These are phyloP conservation scores for Yamadazyma sp. DNA, from an alignment of 1,139 yeast genomes.

Conservation along the genomic window DNA sequence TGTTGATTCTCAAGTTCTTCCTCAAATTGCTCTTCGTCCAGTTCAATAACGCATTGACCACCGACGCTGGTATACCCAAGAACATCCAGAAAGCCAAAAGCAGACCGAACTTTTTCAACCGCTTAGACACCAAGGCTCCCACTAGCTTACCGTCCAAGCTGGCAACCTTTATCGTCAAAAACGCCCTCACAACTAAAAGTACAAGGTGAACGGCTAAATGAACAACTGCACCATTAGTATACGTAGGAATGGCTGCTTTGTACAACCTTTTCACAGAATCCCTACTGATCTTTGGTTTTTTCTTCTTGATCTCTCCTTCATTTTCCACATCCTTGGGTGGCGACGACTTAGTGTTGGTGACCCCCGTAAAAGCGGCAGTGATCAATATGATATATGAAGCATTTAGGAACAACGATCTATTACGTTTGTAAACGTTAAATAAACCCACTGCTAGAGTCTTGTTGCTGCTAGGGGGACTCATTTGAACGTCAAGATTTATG, in stretches of 20 bases:
- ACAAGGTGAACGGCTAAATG: slow-evolving; percentile 57
- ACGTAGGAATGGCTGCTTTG: slow-evolving; percentile 41
- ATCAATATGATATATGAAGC: slow-evolving; percentile 49
- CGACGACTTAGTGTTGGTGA: slow-evolving; percentile 29
- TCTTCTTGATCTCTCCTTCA: slow-evolving; percentile 14
- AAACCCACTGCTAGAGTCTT: slow-evolving; percentile 23
- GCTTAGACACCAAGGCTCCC: slow-evolving; percentile 75
- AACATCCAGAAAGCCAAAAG: slow-evolving; percentile 77
- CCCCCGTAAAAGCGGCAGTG: slow-evolving; percentile 48
- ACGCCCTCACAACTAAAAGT: slow-evolving; percentile 66
- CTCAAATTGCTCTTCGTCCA: slow-evolving; percentile 74
- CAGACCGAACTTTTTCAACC: slow-evolving; percentile 61
- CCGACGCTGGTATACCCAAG: slow-evolving; percentile 83
- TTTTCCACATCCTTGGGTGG: slow-evolving; percentile 9
- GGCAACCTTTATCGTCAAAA: slow-evolving; percentile 80
- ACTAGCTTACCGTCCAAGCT: slow-evolving; percentile 84
- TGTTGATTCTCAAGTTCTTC: slow-evolving; percentile 60
- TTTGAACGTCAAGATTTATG: background rate
- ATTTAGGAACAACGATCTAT: slow-evolving; percentile 49
- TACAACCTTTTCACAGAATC: slow-evolving; percentile 33
- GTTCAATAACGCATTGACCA: slow-evolving; percentile 71
- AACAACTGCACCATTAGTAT: slow-evolving; percentile 33
- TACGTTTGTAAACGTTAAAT: slow-evolving; percentile 42
- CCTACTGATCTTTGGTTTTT: slow-evolving; percentile 32
- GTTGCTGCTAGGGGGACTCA: slow-evolving; percentile 6